phyloP scores from a whole-genome alignment of 2,329 filamentous ascomycete genomes.

The Coniella vitis region DNA sequence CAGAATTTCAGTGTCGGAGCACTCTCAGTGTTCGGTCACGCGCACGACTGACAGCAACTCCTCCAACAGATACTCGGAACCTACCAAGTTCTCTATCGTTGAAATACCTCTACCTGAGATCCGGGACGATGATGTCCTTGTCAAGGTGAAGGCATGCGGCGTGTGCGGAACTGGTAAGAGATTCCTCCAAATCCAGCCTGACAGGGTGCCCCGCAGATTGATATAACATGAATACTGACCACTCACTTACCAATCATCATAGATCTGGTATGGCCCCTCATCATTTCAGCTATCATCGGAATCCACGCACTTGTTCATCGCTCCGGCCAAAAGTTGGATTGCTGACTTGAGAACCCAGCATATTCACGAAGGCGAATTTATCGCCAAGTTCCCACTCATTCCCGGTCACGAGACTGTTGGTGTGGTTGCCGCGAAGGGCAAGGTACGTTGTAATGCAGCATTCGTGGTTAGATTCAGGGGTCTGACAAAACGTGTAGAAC shows the following conservation, averaged over 20 bases:
- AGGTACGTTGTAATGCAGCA: background rate
- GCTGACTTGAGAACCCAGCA: constrained; percentile 28
- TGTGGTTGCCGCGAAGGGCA: constrained; percentile 51
- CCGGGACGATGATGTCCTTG: constrained; percentile 52
- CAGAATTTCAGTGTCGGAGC: background rate
- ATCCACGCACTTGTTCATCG: background rate
- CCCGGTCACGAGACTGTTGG: constrained; percentile 65
- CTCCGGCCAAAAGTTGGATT: constrained; percentile 7
- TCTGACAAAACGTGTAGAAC: constrained; percentile 27
- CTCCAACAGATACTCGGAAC: constrained; percentile 18
- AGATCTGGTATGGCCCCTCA: constrained; percentile 29
- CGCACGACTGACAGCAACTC: too few relatives aligned
- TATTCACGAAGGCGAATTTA: constrained; percentile 64
- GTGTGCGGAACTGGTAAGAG: constrained; percentile 51
- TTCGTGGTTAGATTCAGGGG: background rate
- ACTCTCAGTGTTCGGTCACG: background rate
- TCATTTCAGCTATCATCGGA: background rate
- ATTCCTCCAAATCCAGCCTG: constrained; percentile 20
- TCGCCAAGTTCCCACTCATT: constrained; percentile 56
- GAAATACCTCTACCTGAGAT: constrained; percentile 55
- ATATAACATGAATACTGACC: too few relatives aligned
- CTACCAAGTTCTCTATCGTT: constrained; percentile 51
- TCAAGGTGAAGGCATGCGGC: constrained; percentile 63
- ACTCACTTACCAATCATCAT: constrained; percentile 18
- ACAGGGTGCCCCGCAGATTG: too few relatives aligned